phyloP scores from a whole-genome alignment of 177 flowering plant species.

The Vitis hybrid region DNA sequence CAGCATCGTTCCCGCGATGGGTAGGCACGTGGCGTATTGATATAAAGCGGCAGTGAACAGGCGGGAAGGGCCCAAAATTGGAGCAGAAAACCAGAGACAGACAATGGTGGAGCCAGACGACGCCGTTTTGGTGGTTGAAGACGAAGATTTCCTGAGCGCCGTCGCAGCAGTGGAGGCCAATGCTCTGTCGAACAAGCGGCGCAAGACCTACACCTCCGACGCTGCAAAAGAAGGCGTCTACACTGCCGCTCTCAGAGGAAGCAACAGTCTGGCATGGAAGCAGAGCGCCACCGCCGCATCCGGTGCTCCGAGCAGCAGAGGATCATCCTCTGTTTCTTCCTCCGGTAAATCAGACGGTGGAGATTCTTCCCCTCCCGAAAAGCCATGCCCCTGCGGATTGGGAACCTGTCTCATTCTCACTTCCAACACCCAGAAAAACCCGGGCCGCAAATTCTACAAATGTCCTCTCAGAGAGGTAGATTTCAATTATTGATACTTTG shows the following conservation, averaged over 20 bases:
- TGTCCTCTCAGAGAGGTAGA: constrained; percentile 44
- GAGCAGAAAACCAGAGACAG: too few species aligned
- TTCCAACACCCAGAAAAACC: constrained; percentile 46
- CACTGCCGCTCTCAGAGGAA: constrained; percentile 42
- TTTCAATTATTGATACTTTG: not conserved
- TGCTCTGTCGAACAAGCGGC: too few species aligned
- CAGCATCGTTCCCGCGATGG: too few species aligned
- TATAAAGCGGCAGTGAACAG: too few species aligned
- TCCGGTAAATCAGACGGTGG: constrained; percentile 3
- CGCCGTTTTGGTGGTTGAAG: too few species aligned
- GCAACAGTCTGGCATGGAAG: constrained; percentile 26
- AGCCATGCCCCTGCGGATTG: constrained; percentile 40
- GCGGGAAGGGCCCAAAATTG: too few species aligned
- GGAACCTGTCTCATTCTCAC: constrained; percentile 39
- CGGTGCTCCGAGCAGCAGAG: constrained; percentile 2
- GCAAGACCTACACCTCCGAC: too few species aligned
- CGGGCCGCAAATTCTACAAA: constrained; percentile 42
- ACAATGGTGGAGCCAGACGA: too few species aligned
- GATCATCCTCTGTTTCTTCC: not conserved
- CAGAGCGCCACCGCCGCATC: constrained; percentile 4
- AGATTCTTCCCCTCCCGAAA: constrained; percentile 21
- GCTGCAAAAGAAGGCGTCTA: constrained; percentile 29
- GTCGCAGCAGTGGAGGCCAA: too few species aligned
- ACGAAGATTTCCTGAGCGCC: too few species aligned
- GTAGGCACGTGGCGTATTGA: too few species aligned